Conservation (phyloP, 257 asterid genomes). For the Nicotiana attenuata region DNA sequence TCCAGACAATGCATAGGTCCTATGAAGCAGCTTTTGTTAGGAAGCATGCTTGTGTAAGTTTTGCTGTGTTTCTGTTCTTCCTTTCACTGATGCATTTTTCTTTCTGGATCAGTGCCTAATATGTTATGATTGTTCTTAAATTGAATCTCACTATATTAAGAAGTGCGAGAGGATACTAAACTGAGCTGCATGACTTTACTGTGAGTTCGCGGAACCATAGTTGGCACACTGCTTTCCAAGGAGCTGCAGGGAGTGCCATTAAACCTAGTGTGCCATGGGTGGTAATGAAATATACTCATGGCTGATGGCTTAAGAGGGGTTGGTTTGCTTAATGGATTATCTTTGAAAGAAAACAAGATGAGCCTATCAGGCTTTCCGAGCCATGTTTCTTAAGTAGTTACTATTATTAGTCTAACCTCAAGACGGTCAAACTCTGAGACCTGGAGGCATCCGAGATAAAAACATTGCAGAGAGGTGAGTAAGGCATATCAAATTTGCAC, state of each 20-base stretch:
- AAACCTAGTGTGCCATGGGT: background rate
- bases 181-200: background rate
- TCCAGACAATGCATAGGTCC: slow-evolving; percentile 54
- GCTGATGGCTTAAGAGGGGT: background rate
- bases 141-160: background rate
- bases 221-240: background rate
- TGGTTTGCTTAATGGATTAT: background rate
- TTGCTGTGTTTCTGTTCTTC: background rate
- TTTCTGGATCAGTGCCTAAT: background rate
- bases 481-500: background rate
- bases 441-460: background rate
- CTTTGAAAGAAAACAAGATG: background rate
- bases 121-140: background rate
- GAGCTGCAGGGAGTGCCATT: background rate
- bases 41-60: slow-evolving; percentile 53
- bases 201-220: background rate
- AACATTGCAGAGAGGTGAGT: background rate
- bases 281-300: background rate
- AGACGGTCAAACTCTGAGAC: background rate
- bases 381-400: background rate
- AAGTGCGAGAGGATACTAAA: background rate
- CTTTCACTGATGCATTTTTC: background rate
- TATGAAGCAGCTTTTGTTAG: slow-evolving; percentile 38
- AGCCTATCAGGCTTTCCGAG: background rate
- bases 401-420: background rate